A percentile compares a stretch with the other conserved stretches of the same genome.
Conservation (phyloP, 2,329 filamentous ascomycete species). For the Venturia oleaginea region DNA sequence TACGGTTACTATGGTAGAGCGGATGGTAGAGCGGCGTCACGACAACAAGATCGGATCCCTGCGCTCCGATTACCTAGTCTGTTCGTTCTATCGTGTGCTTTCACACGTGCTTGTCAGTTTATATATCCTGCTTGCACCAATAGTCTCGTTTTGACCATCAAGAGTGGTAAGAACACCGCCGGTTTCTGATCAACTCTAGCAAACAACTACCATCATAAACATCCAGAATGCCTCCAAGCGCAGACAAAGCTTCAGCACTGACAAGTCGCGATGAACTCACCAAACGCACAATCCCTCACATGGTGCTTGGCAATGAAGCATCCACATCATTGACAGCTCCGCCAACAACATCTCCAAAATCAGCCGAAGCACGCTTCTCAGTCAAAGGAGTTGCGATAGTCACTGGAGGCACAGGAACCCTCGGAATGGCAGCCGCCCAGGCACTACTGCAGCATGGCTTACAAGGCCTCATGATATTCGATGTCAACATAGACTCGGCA, state of each 20-base stretch:
- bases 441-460: conserved; percentile 63
- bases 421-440: conserved; percentile 48
- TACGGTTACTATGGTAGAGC: no score
- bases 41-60: conserved; percentile 1
- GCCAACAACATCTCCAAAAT: not conserved
- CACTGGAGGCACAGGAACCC: conserved; percentile 57
- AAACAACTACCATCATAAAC: not conserved
- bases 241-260: not conserved
- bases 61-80: not conserved
- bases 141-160: not conserved
- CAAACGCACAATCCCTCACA: conserved; percentile 7
- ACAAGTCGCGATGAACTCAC: conserved; percentile 7
- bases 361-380: conserved; percentile 6
- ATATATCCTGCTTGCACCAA: not conserved
- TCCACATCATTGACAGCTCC: not conserved
- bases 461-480: conserved; percentile 50
- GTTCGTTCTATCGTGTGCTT: not conserved
- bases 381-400: conserved; percentile 30
- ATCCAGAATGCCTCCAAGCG: not conserved
- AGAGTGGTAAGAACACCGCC: not conserved
- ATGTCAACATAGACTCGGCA: conserved; percentile 41
- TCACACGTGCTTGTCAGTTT: not conserved
- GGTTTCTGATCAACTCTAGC: not conserved
- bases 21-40: not conserved
- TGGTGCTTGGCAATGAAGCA: not conserved